These are phyloP conservation scores for Mrakia frigida DNA, from an alignment of 768 basidiomycete genomes.

Conservation along the genomic window DNA sequence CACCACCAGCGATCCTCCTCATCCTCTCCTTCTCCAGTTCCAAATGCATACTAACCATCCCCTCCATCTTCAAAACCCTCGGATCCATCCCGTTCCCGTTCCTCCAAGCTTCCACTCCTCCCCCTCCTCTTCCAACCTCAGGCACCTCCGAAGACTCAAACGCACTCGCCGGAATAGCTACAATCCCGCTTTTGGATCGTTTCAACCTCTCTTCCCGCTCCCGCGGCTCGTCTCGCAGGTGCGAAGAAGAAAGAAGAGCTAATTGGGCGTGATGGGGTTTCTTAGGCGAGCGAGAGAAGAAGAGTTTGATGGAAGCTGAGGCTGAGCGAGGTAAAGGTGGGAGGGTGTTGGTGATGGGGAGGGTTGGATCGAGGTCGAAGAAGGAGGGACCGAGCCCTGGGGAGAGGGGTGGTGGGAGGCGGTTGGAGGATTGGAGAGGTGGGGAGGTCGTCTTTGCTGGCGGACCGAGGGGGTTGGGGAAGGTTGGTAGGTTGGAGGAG, in stretches of 20 bases:
- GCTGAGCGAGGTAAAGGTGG: constrained; percentile 14
- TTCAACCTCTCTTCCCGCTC: too few relatives aligned
- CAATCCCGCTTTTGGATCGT: background rate
- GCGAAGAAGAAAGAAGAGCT: background rate
- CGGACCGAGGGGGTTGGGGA: background rate
- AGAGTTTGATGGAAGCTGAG: constrained; percentile 2
- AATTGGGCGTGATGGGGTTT: background rate
- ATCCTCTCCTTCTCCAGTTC: constrained; percentile 17
- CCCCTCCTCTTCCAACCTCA: background rate
- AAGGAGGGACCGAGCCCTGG: background rate
- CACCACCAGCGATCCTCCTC: background rate
- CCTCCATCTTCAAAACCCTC: background rate
- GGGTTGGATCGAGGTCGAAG: constrained; percentile 15
- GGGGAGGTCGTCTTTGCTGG: background rate
- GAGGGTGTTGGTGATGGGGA: constrained; percentile 20
- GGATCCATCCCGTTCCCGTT: background rate
- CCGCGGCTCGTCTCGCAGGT: background rate
- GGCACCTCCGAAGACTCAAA: background rate
- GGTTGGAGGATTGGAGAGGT: too few relatives aligned
- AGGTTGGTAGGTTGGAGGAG: background rate
- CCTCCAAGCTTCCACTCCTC: background rate
- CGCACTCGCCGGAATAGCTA: background rate
- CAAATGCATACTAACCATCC: background rate
- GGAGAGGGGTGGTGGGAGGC: too few relatives aligned
- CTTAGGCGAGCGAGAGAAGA: constrained; percentile 9